phyloP scores from a whole-genome alignment of 441 rosid genomes.

The Corymbia citriodora region DNA sequence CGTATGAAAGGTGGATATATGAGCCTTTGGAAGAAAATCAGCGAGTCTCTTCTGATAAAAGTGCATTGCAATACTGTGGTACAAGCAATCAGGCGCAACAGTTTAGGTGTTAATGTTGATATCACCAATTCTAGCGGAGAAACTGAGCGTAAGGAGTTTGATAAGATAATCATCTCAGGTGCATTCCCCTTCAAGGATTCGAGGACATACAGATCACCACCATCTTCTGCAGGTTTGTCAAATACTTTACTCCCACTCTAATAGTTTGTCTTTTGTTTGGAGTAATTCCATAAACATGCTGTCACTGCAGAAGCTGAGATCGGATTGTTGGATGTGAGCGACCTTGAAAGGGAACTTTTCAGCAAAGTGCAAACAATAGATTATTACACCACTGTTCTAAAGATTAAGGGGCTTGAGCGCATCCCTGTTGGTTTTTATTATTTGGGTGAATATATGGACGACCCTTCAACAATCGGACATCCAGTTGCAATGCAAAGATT shows the following conservation, averaged over 20 bases:
- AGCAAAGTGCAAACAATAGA: conserved; percentile 61
- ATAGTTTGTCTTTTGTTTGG: background rate
- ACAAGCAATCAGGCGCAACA: conserved; percentile 27
- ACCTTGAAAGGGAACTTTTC: conserved; percentile 49
- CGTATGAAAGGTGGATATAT: conserved; percentile 61
- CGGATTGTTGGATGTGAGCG: conserved; percentile 39
- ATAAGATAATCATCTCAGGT: conserved; percentile 59
- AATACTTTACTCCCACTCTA: background rate
- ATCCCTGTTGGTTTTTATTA: conserved; percentile 62
- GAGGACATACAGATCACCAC: conserved; percentile 40
- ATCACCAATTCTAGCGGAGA: conserved; percentile 28
- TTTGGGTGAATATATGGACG: conserved; percentile 60
- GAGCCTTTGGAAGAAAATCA: conserved; percentile 53
- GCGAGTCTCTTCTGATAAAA: conserved; percentile 33
- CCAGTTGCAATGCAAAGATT: conserved; percentile 79
- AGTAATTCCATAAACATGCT: conserved; percentile 3
- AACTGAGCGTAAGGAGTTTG: conserved; percentile 37
- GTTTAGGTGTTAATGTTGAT: conserved; percentile 29
- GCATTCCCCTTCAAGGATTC: conserved; percentile 46
- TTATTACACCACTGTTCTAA: conserved; percentile 59
- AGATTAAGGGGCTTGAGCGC: conserved; percentile 51
- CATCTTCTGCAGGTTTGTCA: conserved; percentile 32
- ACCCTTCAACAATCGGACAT: conserved; percentile 56
- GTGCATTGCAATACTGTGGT: conserved; percentile 44
- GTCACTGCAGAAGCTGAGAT: conserved; percentile 35